phyloP scores from a whole-genome alignment of 345 rosid genomes.

The Alliaria petiolata region DNA sequence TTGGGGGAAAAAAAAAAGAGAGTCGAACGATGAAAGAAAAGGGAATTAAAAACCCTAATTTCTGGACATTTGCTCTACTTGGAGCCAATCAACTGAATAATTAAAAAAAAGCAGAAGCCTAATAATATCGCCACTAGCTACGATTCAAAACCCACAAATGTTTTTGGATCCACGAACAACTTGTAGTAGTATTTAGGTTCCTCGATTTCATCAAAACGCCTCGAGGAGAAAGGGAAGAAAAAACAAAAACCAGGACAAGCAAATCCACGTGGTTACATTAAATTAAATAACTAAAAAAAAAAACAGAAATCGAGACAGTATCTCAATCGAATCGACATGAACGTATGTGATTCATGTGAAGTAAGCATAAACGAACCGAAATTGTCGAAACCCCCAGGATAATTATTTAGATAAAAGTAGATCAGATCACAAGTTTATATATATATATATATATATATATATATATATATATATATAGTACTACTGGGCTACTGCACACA shows the following conservation, averaged over 20 bases:
- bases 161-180: constrained; percentile 24
- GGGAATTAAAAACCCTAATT: constrained; percentile 2
- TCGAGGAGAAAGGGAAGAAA: not conserved
- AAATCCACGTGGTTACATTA: constrained; percentile 40
- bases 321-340: constrained; percentile 37
- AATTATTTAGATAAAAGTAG: constrained; percentile 1
- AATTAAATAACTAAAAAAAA: not conserved
- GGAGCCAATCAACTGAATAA: constrained; percentile 25
- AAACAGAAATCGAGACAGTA: constrained; percentile 20
- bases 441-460: too few relatives aligned
- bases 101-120: not conserved
- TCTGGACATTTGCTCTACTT: not conserved
- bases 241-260: constrained; percentile 25
- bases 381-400: constrained; percentile 14
- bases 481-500: not conserved
- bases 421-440: constrained; percentile 26
- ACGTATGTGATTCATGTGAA: constrained; percentile 34
- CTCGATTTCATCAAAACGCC: constrained; percentile 28
- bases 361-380: constrained; percentile 24
- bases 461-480: too few relatives aligned
- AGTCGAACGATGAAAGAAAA: not conserved
- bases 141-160: not conserved
- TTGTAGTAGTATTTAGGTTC: constrained; percentile 23
- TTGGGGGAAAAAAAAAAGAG: not conserved
- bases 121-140: not conserved